Evolutionary conservation across 305 asterid species (phyloP).

Genomic region (Fraxinus paxiana): DNA sequence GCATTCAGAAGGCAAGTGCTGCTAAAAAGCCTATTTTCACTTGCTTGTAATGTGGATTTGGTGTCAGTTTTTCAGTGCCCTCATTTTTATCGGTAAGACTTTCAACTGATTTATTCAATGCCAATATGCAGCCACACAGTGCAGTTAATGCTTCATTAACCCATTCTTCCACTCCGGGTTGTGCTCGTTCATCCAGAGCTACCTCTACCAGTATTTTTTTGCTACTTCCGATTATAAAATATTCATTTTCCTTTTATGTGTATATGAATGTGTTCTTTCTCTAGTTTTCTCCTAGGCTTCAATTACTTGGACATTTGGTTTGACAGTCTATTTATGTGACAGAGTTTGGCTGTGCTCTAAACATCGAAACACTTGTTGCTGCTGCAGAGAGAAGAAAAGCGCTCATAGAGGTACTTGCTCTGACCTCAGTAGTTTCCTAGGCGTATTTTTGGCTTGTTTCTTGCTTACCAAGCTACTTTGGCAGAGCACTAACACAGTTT

Average conservation of each 20-base stretch:
- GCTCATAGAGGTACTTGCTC: slow-evolving; percentile 75
- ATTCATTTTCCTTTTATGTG: neutral
- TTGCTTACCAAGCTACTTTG: slow-evolving; percentile 4
- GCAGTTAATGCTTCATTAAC: slow-evolving; percentile 43
- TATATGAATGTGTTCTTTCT: slow-evolving; percentile 16
- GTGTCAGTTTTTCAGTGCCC: slow-evolving; percentile 6
- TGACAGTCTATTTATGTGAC: slow-evolving; percentile 19
- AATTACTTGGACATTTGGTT: slow-evolving; percentile 21
- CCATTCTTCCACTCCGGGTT: slow-evolving; percentile 58
- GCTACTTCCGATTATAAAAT: slow-evolving; percentile 5
- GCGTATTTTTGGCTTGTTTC: slow-evolving; percentile 11
- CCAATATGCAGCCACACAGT: slow-evolving; percentile 54
- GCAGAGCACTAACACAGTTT: neutral
- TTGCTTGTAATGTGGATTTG: slow-evolving; percentile 5
- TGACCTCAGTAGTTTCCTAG: slow-evolving; percentile 4
- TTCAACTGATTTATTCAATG: slow-evolving; percentile 24
- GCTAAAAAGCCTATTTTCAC: slow-evolving; percentile 3
- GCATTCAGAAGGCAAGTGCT: slow-evolving; percentile 68
- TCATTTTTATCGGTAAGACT: neutral
- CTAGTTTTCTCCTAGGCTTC: slow-evolving; percentile 1
- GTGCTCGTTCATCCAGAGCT: slow-evolving; percentile 60
- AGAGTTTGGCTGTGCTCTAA: slow-evolving; percentile 96
- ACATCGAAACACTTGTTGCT: slow-evolving; percentile 95
- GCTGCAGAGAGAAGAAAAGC: slow-evolving; percentile 97
- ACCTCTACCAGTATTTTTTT: slow-evolving; percentile 62